Conservation (phyloP, 257 asterid genomes). For the Eucommia ulmoides region DNA sequence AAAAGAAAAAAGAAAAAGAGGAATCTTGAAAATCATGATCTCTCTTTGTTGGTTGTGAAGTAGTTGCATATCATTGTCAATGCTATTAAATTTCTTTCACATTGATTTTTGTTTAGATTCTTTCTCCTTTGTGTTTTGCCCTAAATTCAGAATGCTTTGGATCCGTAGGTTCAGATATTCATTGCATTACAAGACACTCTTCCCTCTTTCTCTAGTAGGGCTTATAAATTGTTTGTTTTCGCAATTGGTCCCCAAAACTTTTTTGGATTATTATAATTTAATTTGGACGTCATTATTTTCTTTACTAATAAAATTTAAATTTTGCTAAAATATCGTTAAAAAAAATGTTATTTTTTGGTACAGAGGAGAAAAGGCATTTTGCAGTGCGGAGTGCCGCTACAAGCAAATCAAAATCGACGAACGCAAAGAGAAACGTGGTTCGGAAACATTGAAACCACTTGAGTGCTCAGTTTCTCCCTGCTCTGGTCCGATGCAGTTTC, state of each 20-base stretch:
- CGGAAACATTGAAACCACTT: slow-evolving; percentile 21
- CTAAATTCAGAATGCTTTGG: neutral
- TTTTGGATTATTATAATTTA: too few species aligned
- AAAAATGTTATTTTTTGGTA: slow-evolving; percentile 14
- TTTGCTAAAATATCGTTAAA: too few species aligned
- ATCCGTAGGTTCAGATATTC: neutral
- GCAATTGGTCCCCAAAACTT: too few species aligned
- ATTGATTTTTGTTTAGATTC: neutral
- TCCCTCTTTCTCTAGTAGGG: too few species aligned
- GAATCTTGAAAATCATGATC: neutral
- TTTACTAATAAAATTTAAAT: too few species aligned
- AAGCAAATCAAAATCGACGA: slow-evolving; percentile 38
- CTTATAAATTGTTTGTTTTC: too few species aligned
- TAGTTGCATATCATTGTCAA: neutral
- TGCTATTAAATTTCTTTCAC: neutral
- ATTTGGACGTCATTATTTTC: too few species aligned
- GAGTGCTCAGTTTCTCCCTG: slow-evolving; percentile 52
- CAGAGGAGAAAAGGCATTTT: slow-evolving; percentile 62
- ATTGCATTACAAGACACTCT: too few species aligned
- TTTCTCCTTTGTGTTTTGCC: neutral
- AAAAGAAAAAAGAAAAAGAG: too few species aligned
- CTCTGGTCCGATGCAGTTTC: slow-evolving; percentile 34
- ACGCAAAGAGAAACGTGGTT: slow-evolving; percentile 27
- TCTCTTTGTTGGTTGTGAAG: neutral
- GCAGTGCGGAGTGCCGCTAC: slow-evolving; percentile 45